Base-by-base conservation (phyloP, 345 rosid genomes). In the Conringia planisiliqua region DNA sequence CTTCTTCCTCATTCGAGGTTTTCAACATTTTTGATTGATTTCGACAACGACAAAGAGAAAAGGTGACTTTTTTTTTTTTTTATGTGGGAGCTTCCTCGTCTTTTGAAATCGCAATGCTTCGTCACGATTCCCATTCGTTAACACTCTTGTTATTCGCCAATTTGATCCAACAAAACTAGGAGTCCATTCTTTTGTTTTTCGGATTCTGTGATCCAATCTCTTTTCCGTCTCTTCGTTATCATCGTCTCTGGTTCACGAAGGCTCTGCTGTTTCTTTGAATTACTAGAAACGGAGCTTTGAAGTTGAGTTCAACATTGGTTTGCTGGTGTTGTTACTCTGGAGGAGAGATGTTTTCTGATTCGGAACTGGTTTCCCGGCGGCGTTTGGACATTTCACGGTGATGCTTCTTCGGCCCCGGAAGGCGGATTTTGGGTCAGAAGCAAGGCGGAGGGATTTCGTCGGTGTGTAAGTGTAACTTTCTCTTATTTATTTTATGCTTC, bases 381-480 rank as follows among this genome's bases (percentile, higher is more conserved):
- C 69, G 57, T 75, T 51, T 62, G 13, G 60, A 69, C 48, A 54
- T 55, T 64, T 10, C 4, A 7, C 17, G 65, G 48, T 73, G 77
- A 54, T 55, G 70, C 9, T 71, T 71, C 52, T 46, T 44, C 66
- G 36, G 36, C 44, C 4, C 16, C 35, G 6, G 17, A 24, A 73
- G 60, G 66, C 33, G 36, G 69, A 33, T 66, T 81, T 76, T 18
- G 12, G n/a, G 71, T 18, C 73, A 62, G 76, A 51, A 20, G 35
- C 46, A 62, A 78, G 74, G 33, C 69, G 16, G 79, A 66, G 72
- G 74, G 76, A 55, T 73, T 70, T 77, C 77, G 38, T 42, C 66
- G 87, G 82, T 84, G 44, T 72, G 63, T 42, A 62, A 39, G n/a
- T n/a, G n/a, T n/a, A n/a, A n/a, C n/a, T 29, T 47, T 66, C 9